phyloP scores from a whole-genome alignment of 2,329 filamentous ascomycete genomes.

The Aureobasidium zeae region DNA sequence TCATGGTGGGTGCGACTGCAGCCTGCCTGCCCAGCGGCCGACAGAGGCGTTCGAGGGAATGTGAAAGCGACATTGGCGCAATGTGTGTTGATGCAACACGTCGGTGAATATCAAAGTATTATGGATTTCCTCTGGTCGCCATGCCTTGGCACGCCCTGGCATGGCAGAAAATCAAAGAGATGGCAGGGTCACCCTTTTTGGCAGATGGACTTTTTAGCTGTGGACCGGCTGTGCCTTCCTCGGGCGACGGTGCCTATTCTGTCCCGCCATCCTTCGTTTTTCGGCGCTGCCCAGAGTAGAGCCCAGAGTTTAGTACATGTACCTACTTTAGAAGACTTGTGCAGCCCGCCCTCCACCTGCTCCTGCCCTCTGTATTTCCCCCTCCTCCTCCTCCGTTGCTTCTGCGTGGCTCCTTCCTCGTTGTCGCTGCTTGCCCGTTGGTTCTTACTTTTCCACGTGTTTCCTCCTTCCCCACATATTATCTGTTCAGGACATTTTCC shows the following conservation, averaged over 20 bases:
- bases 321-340: neutral
- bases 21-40: constrained; percentile 6
- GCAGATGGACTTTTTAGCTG: neutral
- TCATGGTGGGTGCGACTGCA: neutral
- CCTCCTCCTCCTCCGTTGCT: neutral
- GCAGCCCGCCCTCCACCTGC: constrained; percentile 4
- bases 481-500: constrained; percentile 2
- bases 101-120: too few relatives aligned
- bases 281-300: neutral
- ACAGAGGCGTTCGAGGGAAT: constrained; percentile 10
- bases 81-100: too few relatives aligned
- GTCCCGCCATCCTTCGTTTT: neutral
- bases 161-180: too few relatives aligned
- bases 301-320: neutral
- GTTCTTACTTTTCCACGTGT: constrained; percentile 5
- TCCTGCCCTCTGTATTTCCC: too few relatives aligned
- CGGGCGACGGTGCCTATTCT: neutral
- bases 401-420: neutral
- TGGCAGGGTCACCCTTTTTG: too few relatives aligned
- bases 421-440: neutral
- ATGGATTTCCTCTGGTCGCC: too few relatives aligned
- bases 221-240: neutral
- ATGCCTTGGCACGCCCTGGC: too few relatives aligned
- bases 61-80: constrained; percentile 8
- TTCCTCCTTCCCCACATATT: constrained; percentile 7